phyloP scores from a whole-genome alignment of 192 early-diverging fungal species.

The Dissophora globulifera region DNA sequence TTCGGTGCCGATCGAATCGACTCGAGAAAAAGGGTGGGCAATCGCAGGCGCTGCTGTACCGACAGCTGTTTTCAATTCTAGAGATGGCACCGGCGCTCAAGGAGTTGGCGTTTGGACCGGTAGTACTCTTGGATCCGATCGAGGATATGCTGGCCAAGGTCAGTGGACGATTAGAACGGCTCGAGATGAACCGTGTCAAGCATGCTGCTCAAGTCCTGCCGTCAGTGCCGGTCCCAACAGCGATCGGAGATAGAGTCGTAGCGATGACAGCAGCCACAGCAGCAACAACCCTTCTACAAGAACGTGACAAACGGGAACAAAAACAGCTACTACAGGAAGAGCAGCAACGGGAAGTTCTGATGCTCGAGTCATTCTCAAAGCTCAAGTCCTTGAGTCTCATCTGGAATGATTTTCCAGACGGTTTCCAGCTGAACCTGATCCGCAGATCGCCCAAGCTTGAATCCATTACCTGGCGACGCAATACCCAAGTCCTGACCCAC shows the following conservation, averaged over 20 bases:
- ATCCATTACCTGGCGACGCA: slow-evolving; percentile 4
- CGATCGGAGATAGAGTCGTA: too few relatives aligned
- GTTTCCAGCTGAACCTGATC: slow-evolving; percentile 11
- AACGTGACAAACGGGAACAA: too few relatives aligned
- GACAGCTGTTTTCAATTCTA: slow-evolving; percentile 24
- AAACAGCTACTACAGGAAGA: too few relatives aligned
- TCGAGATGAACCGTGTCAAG: slow-evolving; percentile 32
- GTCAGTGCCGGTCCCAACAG: too few relatives aligned
- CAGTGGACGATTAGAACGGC: not conserved
- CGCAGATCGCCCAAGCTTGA: slow-evolving; percentile 16
- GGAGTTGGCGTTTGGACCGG: slow-evolving; percentile 14
- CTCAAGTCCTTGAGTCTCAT: slow-evolving; percentile 20
- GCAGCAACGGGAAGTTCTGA: not conserved
- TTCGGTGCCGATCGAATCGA: slow-evolving; percentile 29
- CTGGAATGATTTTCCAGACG: slow-evolving; percentile 29
- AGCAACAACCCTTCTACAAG: not conserved
- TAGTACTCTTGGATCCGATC: slow-evolving; percentile 11
- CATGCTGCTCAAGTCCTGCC: not conserved
- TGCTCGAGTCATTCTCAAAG: not conserved
- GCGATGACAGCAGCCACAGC: not conserved
- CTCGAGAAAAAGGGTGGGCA: slow-evolving; percentile 10
- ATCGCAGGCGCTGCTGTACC: slow-evolving; percentile 15
- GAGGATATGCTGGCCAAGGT: slow-evolving; percentile 10
- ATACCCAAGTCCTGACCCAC: not conserved
- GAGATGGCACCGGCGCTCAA: slow-evolving; percentile 2